Percentiles rank a stretch among this genome's conserved stretches.
These are phyloP conservation scores for Terana coerulea DNA, from an alignment of 768 basidiomycete genomes.

Conservation along the genomic window DNA sequence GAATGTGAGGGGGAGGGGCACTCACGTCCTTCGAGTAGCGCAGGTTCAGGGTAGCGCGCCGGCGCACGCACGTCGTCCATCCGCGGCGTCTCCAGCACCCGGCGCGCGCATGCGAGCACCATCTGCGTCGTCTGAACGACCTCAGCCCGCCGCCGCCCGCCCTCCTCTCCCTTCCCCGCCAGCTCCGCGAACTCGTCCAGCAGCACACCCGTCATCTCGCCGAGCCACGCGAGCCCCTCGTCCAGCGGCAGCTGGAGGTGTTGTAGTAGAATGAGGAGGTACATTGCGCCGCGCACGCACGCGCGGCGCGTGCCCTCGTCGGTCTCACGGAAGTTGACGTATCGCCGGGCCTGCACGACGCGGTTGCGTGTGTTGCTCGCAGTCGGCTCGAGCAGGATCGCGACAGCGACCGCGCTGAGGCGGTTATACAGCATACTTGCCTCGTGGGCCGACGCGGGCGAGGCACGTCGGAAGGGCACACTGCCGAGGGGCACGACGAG, in stretches of 20 bases:
- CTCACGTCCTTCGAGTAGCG: slow-evolving; percentile 53
- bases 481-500: slow-evolving; percentile 69
- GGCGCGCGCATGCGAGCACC: slow-evolving; percentile 53
- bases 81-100: slow-evolving; percentile 41
- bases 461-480: slow-evolving; percentile 55
- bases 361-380: slow-evolving; percentile 44
- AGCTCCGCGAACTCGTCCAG: slow-evolving; percentile 56
- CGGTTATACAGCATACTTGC: slow-evolving; percentile 82
- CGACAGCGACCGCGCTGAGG: slow-evolving; percentile 66
- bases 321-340: slow-evolving; percentile 63
- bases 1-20: neutral
- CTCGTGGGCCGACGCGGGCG: slow-evolving; percentile 47
- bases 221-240: slow-evolving; percentile 60
- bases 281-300: slow-evolving; percentile 72
- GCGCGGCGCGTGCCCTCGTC: slow-evolving; percentile 62
- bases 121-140: slow-evolving; percentile 43
- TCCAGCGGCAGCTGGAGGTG: slow-evolving; percentile 47
- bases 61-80: slow-evolving; percentile 31
- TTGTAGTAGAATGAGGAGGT: slow-evolving; percentile 59
- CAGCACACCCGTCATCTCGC: slow-evolving; percentile 53
- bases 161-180: slow-evolving; percentile 20
- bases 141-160: slow-evolving; percentile 14
- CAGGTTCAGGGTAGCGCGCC: slow-evolving; percentile 57
- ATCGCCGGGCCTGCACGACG: slow-evolving; percentile 61
- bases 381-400: slow-evolving; percentile 62